phyloP scores from a whole-genome alignment of 805 yeast species.

The Isabelozyma heimii region DNA sequence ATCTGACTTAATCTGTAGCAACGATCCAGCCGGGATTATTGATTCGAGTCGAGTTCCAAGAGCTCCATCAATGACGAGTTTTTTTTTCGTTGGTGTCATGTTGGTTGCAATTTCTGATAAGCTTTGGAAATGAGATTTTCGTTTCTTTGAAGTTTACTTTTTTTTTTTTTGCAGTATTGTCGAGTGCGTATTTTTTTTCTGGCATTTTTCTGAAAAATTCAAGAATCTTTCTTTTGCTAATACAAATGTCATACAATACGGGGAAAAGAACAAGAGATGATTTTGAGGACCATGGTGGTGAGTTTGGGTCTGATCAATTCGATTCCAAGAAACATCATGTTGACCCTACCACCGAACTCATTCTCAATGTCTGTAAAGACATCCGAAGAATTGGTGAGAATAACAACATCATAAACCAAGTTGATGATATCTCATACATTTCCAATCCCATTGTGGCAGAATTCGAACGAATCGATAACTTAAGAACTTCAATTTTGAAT shows the following conservation, averaged over 20 bases:
- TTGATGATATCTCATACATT: constrained; percentile 60
- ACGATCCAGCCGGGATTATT: constrained; percentile 28
- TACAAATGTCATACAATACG: constrained; percentile 6
- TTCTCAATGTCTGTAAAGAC: constrained; percentile 43
- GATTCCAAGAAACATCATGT: constrained; percentile 37
- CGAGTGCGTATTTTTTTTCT: background rate
- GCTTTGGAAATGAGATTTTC: background rate
- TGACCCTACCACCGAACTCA: constrained; percentile 40
- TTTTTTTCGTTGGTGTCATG: too few species aligned
- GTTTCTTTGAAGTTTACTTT: background rate
- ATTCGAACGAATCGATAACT: constrained; percentile 58
- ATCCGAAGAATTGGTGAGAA: constrained; percentile 44
- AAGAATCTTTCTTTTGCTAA: background rate
- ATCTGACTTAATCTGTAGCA: constrained; percentile 26
- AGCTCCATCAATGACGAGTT: constrained; percentile 52
- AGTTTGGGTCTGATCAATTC: constrained; percentile 12
- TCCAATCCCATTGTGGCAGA: constrained; percentile 65
- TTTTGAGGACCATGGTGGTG: constrained; percentile 9
- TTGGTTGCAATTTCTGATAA: too few species aligned
- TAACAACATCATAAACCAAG: constrained; percentile 34
- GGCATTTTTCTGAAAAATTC: background rate
- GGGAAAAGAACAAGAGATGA: constrained; percentile 30
- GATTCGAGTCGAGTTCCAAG: constrained; percentile 62
- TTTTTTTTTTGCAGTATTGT: background rate
- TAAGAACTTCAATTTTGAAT: constrained; percentile 56